A percentile compares a stretch with the other conserved stretches of the same genome.
Conservation (phyloP, 1,139 yeast species). For the Candida albicans region DNA sequence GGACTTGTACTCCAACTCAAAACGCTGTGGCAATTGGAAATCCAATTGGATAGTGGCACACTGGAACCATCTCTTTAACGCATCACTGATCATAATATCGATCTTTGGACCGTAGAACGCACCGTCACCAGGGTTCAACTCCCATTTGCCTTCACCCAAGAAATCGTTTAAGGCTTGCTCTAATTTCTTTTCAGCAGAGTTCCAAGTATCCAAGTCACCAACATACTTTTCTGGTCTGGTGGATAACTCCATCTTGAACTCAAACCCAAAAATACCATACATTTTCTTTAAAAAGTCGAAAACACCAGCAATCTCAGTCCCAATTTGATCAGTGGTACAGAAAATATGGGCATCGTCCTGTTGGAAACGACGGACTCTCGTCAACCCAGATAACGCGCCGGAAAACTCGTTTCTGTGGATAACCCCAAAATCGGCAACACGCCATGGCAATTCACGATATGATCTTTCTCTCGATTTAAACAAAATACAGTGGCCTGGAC, state of each 20-base stretch:
- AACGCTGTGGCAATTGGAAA: slow-evolving; percentile 93
- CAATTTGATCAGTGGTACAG: slow-evolving; percentile 89
- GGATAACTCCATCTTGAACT: slow-evolving; percentile 84
- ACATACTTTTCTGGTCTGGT: slow-evolving; percentile 93
- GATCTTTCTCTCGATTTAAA: slow-evolving; percentile 88
- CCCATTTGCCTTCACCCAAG: slow-evolving; percentile 82
- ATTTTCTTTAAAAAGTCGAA: slow-evolving; percentile 77
- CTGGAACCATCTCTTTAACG: slow-evolving; percentile 92
- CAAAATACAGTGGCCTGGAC: slow-evolving; percentile 96
- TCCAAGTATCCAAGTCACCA: slow-evolving; percentile 87
- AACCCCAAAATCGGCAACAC: slow-evolving; percentile 95
- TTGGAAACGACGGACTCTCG: slow-evolving; percentile 96
- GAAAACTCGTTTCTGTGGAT: slow-evolving; percentile 94
- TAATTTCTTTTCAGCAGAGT: slow-evolving; percentile 77
- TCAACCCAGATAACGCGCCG: slow-evolving; percentile 81
- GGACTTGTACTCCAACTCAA: slow-evolving; percentile 82
- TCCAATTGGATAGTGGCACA: slow-evolving; percentile 98
- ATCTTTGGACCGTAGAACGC: slow-evolving; percentile 99
- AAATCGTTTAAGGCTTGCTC: slow-evolving; percentile 67
- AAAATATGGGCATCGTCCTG: slow-evolving; percentile 99
- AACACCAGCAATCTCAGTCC: slow-evolving; percentile 72
- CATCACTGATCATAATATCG: slow-evolving; percentile 90
- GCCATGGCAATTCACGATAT: slow-evolving; percentile 91
- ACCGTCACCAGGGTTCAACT: slow-evolving; percentile 92
- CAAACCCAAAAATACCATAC: slow-evolving; percentile 84